Evolutionary conservation across 1,284 basidiomycete genomes (phyloP), one percentile per base, ranked within the genome.

Genomic region (Leucoagaricus sp.): DNA sequence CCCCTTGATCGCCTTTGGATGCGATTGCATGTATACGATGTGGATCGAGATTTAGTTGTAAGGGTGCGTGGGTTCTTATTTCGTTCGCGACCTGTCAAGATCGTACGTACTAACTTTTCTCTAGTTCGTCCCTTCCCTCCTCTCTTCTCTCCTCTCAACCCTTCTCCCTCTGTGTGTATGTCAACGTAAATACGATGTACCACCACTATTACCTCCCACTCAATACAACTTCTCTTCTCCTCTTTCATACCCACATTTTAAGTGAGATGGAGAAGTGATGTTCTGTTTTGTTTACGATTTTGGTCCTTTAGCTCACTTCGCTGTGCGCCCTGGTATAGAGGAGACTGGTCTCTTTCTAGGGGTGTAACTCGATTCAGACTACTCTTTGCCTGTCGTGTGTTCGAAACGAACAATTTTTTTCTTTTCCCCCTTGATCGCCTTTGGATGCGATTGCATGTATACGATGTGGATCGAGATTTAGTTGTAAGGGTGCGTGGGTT

Each of bases 351-450:
- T 49, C 21, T 47, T 50, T 51, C 58, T 57, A 59, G 58, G 56
- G 60, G 59, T 65, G 69, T 65, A 75, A 75, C 73, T 74, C 72
- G 72, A 75, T 75, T 75, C 73, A 75, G 72, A 75, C 72, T 75
- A 75, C 71, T 75, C 71, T 72, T 71, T 67, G 66, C 72, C 72
- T 75, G 71, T 71, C 68, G 68, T 72, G 70, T 58, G 25, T 29
- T 23, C 8, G 1, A 33, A 15, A 28, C 44, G 4, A 49, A 13
- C 45, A 66, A 69, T 69, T 68, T 72, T 73, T 72, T 70, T 31
- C 59, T 34, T 31, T 56, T 53, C 49, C 5, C 17, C 28, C 38
- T n/a, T 54, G 36, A 61, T 50, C 58, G 50, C 56, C 59, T 63
- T 52, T 29, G 26, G 33, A 21, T n/a, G 25, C 19, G 21, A 12